Evolutionary conservation across 2,329 filamentous ascomycete genomes (phyloP), one percentile per base, ranked within the genome.

Genomic region (Colletotrichum chlorophyti): DNA sequence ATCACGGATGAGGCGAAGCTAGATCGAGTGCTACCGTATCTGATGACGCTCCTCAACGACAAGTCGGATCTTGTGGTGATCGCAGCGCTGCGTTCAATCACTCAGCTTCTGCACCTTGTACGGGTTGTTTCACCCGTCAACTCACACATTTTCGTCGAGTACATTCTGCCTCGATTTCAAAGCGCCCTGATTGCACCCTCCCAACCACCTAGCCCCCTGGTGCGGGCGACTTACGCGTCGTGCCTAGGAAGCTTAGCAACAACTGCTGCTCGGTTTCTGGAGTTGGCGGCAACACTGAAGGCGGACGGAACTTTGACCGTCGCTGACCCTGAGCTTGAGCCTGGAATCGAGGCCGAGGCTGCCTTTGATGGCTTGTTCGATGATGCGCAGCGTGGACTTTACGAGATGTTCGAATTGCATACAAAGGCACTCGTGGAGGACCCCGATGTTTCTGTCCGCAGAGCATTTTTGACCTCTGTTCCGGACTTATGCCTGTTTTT

Each of bases 1-100:
- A 75, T 98, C 21, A 96, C 94, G 0, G 96, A 99, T 70, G 95
- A 99, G 74, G 93, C 93, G 3, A 98, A 97, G 72, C 79, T 99
- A 45, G 96, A 99, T 72, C 87, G 95, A 46, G 90, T 98, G 21
- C 77, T 99, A 46, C 95, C 95, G 1, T 97, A 97, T 70, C 78
- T 98, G 31, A 90, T 97, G 76, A 85, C 87, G 5, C 75, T 98
- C 24, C 79, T 99, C 11, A 89, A 86, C 59, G 95, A 99, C 69
- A 87, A 88, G 64, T 87, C 90, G 2, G 91, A 97, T 63, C 82
- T 91, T 65, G 94, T 99, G 12, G 89, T 92, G 42, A 87, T 97
- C 45, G 87, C 93, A 21, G 93, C 93, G 3, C 83, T 98, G 40
- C 84, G 94, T 53, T 91, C 92, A 4, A 85, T 98, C 64, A 94